phyloP scores from a whole-genome alignment of 805 yeast species.

The Wilhelminamyces savonicus region DNA sequence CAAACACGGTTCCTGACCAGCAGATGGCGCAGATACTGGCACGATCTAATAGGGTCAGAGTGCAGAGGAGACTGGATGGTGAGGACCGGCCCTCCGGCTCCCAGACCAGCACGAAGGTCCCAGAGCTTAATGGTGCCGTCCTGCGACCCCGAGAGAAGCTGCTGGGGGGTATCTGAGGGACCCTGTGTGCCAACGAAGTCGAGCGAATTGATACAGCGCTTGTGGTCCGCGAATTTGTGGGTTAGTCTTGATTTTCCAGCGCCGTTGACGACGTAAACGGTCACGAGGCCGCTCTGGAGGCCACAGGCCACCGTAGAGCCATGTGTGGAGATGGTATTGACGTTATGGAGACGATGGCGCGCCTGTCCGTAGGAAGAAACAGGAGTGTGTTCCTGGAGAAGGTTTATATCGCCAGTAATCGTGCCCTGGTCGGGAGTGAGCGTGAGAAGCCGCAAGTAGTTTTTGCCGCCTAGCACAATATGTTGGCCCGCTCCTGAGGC shows the following conservation, averaged over 20 bases:
- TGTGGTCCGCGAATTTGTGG: constrained; percentile 31
- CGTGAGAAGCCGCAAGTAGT: constrained; percentile 29
- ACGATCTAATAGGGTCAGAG: constrained; percentile 63
- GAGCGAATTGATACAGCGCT: constrained; percentile 34
- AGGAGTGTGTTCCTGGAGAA: constrained; percentile 19
- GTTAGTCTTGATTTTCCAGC: constrained; percentile 26
- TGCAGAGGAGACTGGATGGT: constrained; percentile 47
- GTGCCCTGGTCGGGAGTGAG: constrained; percentile 24
- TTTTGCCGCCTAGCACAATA: constrained; percentile 37
- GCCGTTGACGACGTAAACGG: constrained; percentile 23
- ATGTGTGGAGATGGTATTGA: constrained; percentile 33
- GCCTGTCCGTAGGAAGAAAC: constrained; percentile 7
- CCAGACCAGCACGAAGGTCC: constrained; percentile 52
- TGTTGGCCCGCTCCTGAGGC: constrained; percentile 17
- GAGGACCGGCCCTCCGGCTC: constrained; percentile 42
- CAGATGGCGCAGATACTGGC: constrained; percentile 48
- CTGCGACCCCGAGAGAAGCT: constrained; percentile 57
- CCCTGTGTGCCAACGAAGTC: constrained; percentile 24
- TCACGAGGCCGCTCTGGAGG: constrained; percentile 28
- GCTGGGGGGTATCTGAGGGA: constrained; percentile 10
- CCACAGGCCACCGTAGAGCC: constrained; percentile 34
- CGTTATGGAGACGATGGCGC: constrained; percentile 21
- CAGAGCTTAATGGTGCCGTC: constrained; percentile 74
- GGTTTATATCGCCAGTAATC: constrained; percentile 27
- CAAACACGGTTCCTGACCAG: constrained; percentile 31